phyloP scores from a whole-genome alignment of 208 protist genomes.

The Leishmania mexicana region DNA sequence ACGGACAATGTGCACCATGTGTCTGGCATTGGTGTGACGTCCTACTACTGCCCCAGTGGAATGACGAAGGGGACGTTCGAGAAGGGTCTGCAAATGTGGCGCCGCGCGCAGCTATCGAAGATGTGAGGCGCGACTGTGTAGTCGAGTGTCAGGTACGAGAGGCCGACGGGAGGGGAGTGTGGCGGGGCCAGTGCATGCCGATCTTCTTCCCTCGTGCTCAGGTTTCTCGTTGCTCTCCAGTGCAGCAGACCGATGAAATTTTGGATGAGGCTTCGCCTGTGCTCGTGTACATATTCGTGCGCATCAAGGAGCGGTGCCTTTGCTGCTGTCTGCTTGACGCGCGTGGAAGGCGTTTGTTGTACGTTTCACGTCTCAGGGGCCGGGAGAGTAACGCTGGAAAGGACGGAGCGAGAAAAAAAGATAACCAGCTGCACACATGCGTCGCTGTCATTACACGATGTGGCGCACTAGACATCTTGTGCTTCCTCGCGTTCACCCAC shows the following conservation, averaged over 20 bases:
- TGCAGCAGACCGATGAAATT: background rate
- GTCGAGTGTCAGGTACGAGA: background rate
- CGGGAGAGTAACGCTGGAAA: no score
- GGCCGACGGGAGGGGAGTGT: background rate
- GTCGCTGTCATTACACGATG: no score
- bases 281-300: background rate
- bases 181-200: no score
- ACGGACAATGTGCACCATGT: conserved; percentile 80
- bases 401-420: no score
- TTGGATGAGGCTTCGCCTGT: background rate
- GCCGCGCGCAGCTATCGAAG: conserved; percentile 19
- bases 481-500: no score
- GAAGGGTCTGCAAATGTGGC: conserved; percentile 69
- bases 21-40: conserved; percentile 69
- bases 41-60: conserved; percentile 78
- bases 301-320: background rate
- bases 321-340: background rate
- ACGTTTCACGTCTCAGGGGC: no score
- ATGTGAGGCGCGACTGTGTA: conserved; percentile 16
- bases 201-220: background rate
- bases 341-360: no score
- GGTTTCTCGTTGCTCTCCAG: conserved; percentile 19
- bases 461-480: no score
- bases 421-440: no score
- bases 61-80: conserved; percentile 75